phyloP scores from a whole-genome alignment of 768 basidiomycete species.

The Collybia nuda region DNA sequence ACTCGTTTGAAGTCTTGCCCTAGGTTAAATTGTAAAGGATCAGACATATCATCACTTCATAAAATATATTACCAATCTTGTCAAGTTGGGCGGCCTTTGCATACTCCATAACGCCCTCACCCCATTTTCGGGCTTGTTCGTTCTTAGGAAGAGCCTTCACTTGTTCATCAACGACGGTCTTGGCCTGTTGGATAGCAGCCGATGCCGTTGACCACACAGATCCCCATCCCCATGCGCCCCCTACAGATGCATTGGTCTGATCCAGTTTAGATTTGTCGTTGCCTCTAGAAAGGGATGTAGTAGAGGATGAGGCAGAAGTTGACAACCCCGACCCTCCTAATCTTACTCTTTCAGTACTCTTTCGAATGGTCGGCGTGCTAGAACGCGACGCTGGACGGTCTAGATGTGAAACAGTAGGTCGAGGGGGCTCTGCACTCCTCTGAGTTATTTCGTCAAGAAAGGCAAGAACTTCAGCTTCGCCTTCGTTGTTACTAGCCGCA shows the following conservation, averaged over 20 bases:
- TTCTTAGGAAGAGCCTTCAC: slow-evolving; percentile 86
- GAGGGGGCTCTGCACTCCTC: slow-evolving; percentile 81
- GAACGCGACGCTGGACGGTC: slow-evolving; percentile 63
- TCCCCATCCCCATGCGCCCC: slow-evolving; percentile 76
- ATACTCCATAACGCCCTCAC: slow-evolving; percentile 81
- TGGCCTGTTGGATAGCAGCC: slow-evolving; percentile 84
- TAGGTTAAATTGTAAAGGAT: slow-evolving; percentile 27
- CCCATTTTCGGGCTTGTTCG: slow-evolving; percentile 87
- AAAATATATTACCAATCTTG: slow-evolving; percentile 65
- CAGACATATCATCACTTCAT: not conserved
- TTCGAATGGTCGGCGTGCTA: slow-evolving; percentile 69
- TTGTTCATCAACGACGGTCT: slow-evolving; percentile 87
- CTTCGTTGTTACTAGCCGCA: slow-evolving; percentile 37
- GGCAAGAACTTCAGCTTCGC: slow-evolving; percentile 83
- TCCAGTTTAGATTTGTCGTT: slow-evolving; percentile 21
- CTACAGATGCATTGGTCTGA: slow-evolving; percentile 14
- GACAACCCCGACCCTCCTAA: slow-evolving; percentile 50
- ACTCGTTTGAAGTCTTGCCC: slow-evolving; percentile 89
- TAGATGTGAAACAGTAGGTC: slow-evolving; percentile 50
- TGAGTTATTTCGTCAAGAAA: slow-evolving; percentile 95
- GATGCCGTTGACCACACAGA: slow-evolving; percentile 89
- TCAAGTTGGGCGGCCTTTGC: slow-evolving; percentile 90
- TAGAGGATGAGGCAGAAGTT: slow-evolving; percentile 44
- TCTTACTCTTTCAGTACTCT: slow-evolving; percentile 75
- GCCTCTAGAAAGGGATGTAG: slow-evolving; percentile 34